Conservation (phyloP, 768 basidiomycete species). For the Hemileccinum impolitum region DNA sequence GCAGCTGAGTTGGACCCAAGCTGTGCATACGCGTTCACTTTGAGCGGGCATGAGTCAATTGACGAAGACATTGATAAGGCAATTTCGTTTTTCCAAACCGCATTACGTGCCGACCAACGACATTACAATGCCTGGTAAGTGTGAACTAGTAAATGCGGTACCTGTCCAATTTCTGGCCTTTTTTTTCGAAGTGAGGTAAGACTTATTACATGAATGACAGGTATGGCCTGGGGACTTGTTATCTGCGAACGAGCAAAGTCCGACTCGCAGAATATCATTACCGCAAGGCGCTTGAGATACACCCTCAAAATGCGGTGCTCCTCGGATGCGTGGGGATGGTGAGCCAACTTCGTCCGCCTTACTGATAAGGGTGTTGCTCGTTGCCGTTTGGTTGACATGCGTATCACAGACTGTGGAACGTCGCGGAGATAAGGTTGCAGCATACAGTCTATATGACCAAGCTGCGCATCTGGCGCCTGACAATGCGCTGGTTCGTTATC, state of each 20-base stretch:
- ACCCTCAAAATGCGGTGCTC: conserved; percentile 93
- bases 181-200: background rate
- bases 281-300: conserved; percentile 86
- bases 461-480: conserved; percentile 79
- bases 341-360: conserved; percentile 35
- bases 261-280: conserved; percentile 96
- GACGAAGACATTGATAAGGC: conserved; percentile 95
- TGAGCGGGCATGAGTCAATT: conserved; percentile 95
- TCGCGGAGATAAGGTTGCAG: conserved; percentile 70
- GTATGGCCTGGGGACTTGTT: conserved; percentile 99
- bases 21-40: conserved; percentile 93
- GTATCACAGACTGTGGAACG: conserved; percentile 79
- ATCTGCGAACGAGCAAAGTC: conserved; percentile 90
- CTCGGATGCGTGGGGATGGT: conserved; percentile 96
- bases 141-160: conserved; percentile 1
- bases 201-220: conserved; percentile 44
- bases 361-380: conserved; percentile 18
- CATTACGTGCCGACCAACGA: conserved; percentile 84
- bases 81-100: conserved; percentile 86
- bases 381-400: conserved; percentile 10
- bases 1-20: conserved; percentile 85
- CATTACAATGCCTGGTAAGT: conserved; percentile 98
- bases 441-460: conserved; percentile 75
- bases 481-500: conserved; percentile 92
- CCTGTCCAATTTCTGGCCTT: background rate